These are phyloP conservation scores for Pulicaria dysenterica DNA, from an alignment of 129 eudicot genomes.

Conservation along the genomic window DNA sequence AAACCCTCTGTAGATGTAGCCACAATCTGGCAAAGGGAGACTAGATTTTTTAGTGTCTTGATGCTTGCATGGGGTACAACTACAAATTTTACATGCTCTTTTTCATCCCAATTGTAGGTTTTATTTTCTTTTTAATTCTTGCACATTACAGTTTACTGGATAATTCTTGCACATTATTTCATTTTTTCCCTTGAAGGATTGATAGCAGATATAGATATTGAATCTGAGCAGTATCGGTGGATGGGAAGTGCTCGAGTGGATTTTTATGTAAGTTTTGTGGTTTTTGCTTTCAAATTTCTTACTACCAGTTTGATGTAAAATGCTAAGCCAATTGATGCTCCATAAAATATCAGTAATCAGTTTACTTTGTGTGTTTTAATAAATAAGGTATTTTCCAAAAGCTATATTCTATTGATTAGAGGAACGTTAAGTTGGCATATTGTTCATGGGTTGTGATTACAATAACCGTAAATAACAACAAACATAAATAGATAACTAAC, in stretches of 20 bases:
- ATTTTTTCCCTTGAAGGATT: slow-evolving; percentile 44
- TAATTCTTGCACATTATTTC: not conserved
- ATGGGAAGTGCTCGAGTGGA: slow-evolving; percentile 94
- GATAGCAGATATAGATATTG: slow-evolving; percentile 90
- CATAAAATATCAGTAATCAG: no score
- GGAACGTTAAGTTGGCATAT: not conserved
- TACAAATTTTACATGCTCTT: slow-evolving; percentile 11
- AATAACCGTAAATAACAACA: not conserved
- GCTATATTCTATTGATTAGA: not conserved
- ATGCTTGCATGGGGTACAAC: slow-evolving; percentile 96
- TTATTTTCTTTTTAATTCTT: not conserved
- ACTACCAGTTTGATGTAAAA: not conserved
- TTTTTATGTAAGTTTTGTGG: slow-evolving; percentile 62
- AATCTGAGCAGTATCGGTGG: slow-evolving; percentile 96
- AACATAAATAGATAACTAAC: not conserved
- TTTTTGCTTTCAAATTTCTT: not conserved
- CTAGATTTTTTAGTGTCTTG: slow-evolving; percentile 65
- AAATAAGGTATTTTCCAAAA: not conserved
- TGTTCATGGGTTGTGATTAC: no score
- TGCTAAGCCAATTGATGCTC: no score
- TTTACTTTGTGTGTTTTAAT: not conserved
- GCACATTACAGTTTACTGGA: slow-evolving; percentile 2
- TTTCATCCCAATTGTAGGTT: not conserved
- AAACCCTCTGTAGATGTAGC: slow-evolving; percentile 81
- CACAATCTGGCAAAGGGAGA: slow-evolving; percentile 74